Conservation (phyloP, 1,284 basidiomycete species). For the Leccinum angustisporum region DNA sequence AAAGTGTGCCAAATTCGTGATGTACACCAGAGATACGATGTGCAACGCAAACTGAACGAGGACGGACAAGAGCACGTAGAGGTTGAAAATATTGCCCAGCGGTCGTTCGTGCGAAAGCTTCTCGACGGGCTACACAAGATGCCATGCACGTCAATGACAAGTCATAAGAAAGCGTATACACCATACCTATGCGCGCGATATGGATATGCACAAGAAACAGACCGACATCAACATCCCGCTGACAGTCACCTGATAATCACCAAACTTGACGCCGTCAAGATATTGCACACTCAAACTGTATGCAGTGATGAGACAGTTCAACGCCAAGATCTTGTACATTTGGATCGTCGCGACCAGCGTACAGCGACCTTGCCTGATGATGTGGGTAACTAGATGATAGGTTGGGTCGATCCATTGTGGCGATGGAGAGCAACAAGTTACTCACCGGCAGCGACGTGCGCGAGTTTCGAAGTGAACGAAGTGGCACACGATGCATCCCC, state of each 20-base stretch:
- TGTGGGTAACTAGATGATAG: slow-evolving; percentile 72
- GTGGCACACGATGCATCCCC: slow-evolving; percentile 96
- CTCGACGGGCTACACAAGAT: slow-evolving; percentile 71
- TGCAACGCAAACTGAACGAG: slow-evolving; percentile 90
- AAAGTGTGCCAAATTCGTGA: slow-evolving; percentile 78
- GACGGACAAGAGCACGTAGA: slow-evolving; percentile 90
- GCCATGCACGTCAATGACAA: slow-evolving; percentile 7
- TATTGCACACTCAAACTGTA: slow-evolving; percentile 96
- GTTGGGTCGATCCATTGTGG: slow-evolving; percentile 9
- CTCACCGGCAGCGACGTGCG: slow-evolving; percentile 89
- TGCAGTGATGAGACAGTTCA: slow-evolving; percentile 95
- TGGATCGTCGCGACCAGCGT: slow-evolving; percentile 96
- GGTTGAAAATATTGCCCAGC: slow-evolving; percentile 91
- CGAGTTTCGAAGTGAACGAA: slow-evolving; percentile 94
- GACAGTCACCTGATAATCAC: slow-evolving; percentile 92
- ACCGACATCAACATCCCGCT: slow-evolving; percentile 96
- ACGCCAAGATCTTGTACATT: slow-evolving; percentile 97
- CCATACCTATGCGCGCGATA: slow-evolving; percentile 86
- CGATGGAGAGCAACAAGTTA: slow-evolving; percentile 13
- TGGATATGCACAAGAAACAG: slow-evolving; percentile 86
- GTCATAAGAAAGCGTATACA: neutral
- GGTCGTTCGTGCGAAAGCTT: slow-evolving; percentile 90
- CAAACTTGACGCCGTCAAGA: slow-evolving; percentile 96
- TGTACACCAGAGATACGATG: slow-evolving; percentile 86
- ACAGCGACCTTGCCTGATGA: slow-evolving; percentile 95